Evolutionary conservation across 495 filamentous ascomycete species (phyloP).

Genomic region (Neurospora hispaniola): DNA sequence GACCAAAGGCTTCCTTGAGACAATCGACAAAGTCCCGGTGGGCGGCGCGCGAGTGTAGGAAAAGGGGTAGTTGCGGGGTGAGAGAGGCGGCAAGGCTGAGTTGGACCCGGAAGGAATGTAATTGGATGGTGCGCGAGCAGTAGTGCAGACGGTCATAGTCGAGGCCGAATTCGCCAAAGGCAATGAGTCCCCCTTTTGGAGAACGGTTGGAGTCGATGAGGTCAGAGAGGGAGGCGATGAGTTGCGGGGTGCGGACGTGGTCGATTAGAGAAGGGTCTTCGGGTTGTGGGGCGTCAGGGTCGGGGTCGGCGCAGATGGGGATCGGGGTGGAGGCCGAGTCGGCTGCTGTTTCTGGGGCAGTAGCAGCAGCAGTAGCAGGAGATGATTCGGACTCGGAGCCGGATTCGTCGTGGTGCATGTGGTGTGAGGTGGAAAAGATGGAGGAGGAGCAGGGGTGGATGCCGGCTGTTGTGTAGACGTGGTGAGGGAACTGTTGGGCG

Average conservation of each 20-base stretch:
- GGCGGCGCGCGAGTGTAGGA: constrained; percentile 81
- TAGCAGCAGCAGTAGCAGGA: not conserved
- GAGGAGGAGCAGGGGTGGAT: constrained; percentile 80
- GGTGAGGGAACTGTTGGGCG: constrained; percentile 47
- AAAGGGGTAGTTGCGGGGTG: constrained; percentile 69
- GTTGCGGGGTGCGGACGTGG: constrained; percentile 20
- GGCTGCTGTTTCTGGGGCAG: constrained; percentile 2
- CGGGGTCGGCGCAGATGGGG: constrained; percentile 21
- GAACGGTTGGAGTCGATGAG: constrained; percentile 34
- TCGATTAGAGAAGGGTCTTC: constrained; percentile 30
- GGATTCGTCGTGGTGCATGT: constrained; percentile 36
- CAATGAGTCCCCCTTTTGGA: constrained; percentile 41
- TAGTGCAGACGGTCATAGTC: constrained; percentile 89
- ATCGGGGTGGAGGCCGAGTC: not conserved
- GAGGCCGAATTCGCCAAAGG: constrained; percentile 91
- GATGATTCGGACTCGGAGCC: constrained; percentile 15
- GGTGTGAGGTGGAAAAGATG: constrained; percentile 52
- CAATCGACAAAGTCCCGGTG: constrained; percentile 69
- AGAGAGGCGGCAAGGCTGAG: constrained; percentile 56
- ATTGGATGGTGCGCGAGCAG: constrained; percentile 62
- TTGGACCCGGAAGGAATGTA: constrained; percentile 76
- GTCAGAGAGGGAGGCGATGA: constrained; percentile 49
- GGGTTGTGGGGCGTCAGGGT: constrained; percentile 26
- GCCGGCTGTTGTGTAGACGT: constrained; percentile 80
- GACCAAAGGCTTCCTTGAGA: constrained; percentile 34